Evolutionary conservation across 192 early-diverging fungal genomes (phyloP).

Genomic region (Lobosporangium transversale): DNA sequence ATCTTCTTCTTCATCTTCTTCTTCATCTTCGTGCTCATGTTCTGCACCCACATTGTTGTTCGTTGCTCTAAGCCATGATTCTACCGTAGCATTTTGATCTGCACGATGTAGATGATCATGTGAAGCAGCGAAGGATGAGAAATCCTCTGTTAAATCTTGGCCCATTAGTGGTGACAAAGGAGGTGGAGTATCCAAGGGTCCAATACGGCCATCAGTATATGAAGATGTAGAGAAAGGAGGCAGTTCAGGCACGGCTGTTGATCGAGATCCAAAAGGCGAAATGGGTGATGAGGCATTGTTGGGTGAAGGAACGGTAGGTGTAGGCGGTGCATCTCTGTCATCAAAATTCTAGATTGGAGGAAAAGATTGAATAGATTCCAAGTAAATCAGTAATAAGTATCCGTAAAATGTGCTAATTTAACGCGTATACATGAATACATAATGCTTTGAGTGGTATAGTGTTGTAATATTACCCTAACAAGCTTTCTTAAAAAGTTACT

Average conservation of each 20-base stretch:
- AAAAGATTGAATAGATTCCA: too few species aligned
- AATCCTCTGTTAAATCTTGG: constrained; percentile 12
- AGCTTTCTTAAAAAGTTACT: constrained; percentile 49
- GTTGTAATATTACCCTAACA: constrained; percentile 53
- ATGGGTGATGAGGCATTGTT: neutral
- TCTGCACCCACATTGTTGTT: neutral
- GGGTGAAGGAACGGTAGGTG: constrained; percentile 10
- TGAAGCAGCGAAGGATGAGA: neutral
- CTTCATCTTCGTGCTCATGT: neutral
- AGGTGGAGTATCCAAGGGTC: constrained; percentile 38
- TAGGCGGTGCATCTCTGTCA: constrained; percentile 51
- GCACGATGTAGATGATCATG: neutral
- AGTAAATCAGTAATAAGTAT: too few species aligned
- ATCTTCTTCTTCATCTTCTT: constrained; percentile 28
- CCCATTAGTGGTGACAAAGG: constrained; percentile 34
- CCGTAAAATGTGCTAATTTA: too few species aligned
- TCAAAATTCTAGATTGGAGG: constrained; percentile 52
- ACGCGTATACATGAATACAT: too few species aligned
- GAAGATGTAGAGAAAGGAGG: constrained; percentile 5
- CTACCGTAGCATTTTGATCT: constrained; percentile 8
- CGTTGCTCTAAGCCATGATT: constrained; percentile 16
- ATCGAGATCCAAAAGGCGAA: neutral
- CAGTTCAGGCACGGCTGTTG: constrained; percentile 13
- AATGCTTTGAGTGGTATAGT: too few species aligned
- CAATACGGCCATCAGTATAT: neutral